These are phyloP conservation scores for Fusarium succisae DNA, from an alignment of 2,329 filamentous ascomycete genomes.

Conservation along the genomic window DNA sequence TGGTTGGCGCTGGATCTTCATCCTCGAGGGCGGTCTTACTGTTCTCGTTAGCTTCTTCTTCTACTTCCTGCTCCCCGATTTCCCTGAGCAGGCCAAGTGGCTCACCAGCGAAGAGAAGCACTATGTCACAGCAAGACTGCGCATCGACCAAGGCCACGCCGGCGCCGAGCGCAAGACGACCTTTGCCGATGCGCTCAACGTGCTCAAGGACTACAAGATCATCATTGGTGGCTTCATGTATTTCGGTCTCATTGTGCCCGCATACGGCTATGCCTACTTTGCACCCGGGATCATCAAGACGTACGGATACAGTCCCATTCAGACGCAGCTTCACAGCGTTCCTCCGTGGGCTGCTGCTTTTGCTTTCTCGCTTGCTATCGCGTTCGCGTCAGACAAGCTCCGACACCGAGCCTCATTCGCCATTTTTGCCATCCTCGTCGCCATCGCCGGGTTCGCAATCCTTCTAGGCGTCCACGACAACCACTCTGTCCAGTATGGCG, in stretches of 20 bases:
- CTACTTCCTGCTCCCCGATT: conserved; percentile 76
- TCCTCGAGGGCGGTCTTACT: conserved; percentile 76
- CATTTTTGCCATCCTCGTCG: conserved; percentile 72
- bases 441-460: conserved; percentile 79
- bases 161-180: conserved; percentile 71
- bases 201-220: conserved; percentile 79
- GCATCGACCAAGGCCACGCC: conserved; percentile 73
- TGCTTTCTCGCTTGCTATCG: conserved; percentile 78
- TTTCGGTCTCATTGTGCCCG: conserved; percentile 80
- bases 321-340: conserved; percentile 67
- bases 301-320: conserved; percentile 69
- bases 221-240: conserved; percentile 83
- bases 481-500: conserved; percentile 74
- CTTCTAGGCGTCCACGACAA: conserved; percentile 77
- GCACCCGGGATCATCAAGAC: conserved; percentile 75
- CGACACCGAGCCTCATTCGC: conserved; percentile 80
- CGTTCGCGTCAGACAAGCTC: conserved; percentile 74
- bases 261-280: conserved; percentile 83
- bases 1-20: conserved; percentile 87
- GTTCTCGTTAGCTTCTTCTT: conserved; percentile 68
- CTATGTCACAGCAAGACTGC: conserved; percentile 73
- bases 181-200: conserved; percentile 64
- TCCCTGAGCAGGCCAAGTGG: conserved; percentile 80
- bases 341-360: conserved; percentile 76
- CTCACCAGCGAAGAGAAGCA: conserved; percentile 73